These are phyloP conservation scores for Aquilaria agallochum DNA, from an alignment of 441 rosid genomes.

Conservation along the genomic window DNA sequence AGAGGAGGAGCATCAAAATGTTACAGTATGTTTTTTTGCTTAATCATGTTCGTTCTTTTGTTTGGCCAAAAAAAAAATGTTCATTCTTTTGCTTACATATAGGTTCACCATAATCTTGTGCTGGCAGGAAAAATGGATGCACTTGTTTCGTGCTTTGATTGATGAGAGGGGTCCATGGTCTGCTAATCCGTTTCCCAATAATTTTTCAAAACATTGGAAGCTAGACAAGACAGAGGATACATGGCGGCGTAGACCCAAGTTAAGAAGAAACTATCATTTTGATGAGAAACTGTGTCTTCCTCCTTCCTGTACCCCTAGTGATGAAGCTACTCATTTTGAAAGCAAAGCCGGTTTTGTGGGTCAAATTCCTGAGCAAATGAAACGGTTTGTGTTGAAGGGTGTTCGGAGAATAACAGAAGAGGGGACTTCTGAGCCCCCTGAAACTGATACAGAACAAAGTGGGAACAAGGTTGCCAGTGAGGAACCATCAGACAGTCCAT, in stretches of 20 bases:
- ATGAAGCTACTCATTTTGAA: conserved; percentile 50
- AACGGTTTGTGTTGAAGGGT: conserved; percentile 87
- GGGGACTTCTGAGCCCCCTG: conserved; percentile 63
- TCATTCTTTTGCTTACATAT: conserved; percentile 3
- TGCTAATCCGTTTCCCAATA: conserved; percentile 92
- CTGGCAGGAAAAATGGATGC: conserved; percentile 91
- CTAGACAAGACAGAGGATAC: conserved; percentile 98
- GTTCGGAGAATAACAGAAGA: conserved; percentile 89
- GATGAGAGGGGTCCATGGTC: conserved; percentile 99
- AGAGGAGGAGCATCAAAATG: conserved; percentile 93
- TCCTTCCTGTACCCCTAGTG: conserved; percentile 45
- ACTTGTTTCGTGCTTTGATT: conserved; percentile 88
- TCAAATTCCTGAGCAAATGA: conserved; percentile 98
- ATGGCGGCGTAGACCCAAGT: conserved; percentile 96
- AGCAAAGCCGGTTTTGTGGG: conserved; percentile 66
- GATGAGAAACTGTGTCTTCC: conserved; percentile 81
- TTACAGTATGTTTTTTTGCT: conserved; percentile 48
- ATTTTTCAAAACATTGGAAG: conserved; percentile 76
- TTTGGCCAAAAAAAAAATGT: conserved; percentile 1
- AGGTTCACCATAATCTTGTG: conserved; percentile 6
- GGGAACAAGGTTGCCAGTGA: conserved; percentile 43
- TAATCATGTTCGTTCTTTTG: conserved; percentile 8
- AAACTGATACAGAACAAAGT: conserved; percentile 50
- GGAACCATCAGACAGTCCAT: conserved; percentile 46
- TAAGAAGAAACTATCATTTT: conserved; percentile 92